These are phyloP conservation scores for Sonneratia alba DNA, from an alignment of 345 rosid species.

Conservation along the genomic window DNA sequence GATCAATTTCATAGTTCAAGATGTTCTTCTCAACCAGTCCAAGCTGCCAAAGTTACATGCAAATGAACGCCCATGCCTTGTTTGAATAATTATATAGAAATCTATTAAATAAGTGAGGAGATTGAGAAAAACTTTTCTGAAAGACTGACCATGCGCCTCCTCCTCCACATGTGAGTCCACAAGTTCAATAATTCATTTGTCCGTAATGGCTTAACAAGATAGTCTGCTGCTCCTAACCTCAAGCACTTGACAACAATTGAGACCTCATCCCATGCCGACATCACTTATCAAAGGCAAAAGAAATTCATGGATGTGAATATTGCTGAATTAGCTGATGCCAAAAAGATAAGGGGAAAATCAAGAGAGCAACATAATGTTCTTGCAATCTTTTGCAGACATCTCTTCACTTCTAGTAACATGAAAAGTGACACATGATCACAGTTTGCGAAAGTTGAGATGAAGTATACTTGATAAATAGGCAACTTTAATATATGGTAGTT, in stretches of 20 bases:
- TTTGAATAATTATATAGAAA: background rate
- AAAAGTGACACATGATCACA: background rate
- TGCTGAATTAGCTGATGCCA: background rate
- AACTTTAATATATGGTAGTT: background rate
- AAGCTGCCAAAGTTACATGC: slow-evolving; percentile 49
- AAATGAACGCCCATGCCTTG: slow-evolving; percentile 1
- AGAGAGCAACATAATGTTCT: background rate
- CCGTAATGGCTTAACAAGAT: slow-evolving; percentile 47
- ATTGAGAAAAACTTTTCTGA: slow-evolving; percentile 5
- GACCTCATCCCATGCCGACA: slow-evolving; percentile 48
- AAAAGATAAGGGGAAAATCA: background rate
- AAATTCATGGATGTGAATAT: background rate
- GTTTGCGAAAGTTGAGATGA: background rate
- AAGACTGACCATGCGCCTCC: slow-evolving; percentile 37
- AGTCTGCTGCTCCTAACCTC: slow-evolving; percentile 45
- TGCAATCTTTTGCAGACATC: too few relatives aligned
- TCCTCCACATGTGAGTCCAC: slow-evolving; percentile 50
- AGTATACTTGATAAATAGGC: background rate
- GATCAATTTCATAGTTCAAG: slow-evolving; percentile 79
- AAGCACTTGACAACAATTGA: slow-evolving; percentile 41
- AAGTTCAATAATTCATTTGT: slow-evolving; percentile 37
- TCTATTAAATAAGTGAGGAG: background rate
- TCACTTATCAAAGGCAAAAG: slow-evolving; percentile 28
- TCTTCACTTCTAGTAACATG: background rate
- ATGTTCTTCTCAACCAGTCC: slow-evolving; percentile 90